These are phyloP conservation scores for Pyronema domesticum DNA, from an alignment of 495 filamentous ascomycete species.

Conservation along the genomic window DNA sequence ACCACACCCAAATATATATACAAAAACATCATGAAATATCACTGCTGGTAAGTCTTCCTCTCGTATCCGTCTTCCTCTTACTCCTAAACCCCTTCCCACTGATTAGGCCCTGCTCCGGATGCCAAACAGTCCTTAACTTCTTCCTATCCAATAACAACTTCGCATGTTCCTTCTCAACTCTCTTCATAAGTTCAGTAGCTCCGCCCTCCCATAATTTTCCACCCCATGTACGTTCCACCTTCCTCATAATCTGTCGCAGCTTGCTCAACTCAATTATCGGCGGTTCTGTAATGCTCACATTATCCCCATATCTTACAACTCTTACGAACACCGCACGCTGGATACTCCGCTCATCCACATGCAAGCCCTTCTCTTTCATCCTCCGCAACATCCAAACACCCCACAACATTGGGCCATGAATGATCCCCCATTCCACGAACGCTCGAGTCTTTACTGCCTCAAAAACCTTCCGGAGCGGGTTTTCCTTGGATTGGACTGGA, in stretches of 20 bases:
- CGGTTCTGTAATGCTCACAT: background rate
- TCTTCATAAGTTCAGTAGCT: background rate
- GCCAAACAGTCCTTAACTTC: background rate
- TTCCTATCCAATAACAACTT: background rate
- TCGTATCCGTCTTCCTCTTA: too few relatives aligned
- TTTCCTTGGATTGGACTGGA: slow-evolving; percentile 5
- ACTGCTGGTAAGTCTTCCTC: too few relatives aligned
- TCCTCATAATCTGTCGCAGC: slow-evolving; percentile 2
- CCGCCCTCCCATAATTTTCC: background rate
- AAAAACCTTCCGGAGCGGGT: slow-evolving; percentile 17
- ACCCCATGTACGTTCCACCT: slow-evolving; percentile 14
- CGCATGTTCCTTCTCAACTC: background rate
- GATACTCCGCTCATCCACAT: slow-evolving; percentile 10
- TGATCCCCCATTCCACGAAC: slow-evolving; percentile 19
- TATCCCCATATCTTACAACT: background rate
- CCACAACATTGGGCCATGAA: slow-evolving; percentile 13
- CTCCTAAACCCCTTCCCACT: too few relatives aligned
- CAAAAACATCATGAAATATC: too few relatives aligned
- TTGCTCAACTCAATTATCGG: background rate
- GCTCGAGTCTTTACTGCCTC: slow-evolving; percentile 1
- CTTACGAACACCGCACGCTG: slow-evolving; percentile 13
- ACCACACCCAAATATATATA: too few relatives aligned
- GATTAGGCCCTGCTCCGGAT: background rate
- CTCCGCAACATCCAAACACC: slow-evolving; percentile 8
- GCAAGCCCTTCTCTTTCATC: slow-evolving; percentile 8